Evolutionary conservation across 805 yeast species (phyloP), one percentile per base, ranked within the genome.

Genomic region (Blastobotrys chiropterorum): DNA sequence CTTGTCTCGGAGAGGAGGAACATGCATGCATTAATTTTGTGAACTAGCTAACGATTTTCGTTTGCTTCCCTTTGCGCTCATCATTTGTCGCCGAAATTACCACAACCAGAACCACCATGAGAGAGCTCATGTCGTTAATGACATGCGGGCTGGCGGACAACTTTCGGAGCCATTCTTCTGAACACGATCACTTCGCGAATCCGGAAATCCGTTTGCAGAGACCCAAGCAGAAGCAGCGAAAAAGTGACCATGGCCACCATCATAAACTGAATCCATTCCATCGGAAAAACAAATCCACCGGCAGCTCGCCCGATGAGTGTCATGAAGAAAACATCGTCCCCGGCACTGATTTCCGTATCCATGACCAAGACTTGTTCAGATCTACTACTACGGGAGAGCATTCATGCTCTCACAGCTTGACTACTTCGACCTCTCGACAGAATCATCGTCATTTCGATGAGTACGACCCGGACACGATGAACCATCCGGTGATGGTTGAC

Each of bases 401-500:
- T 8, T 14, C 46, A 8, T n/a, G 5, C 11, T 26, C 34, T 11
- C 34, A 26, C 34, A 43, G 26, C 15, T 17, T 17, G 46, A 17
- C 46, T 43, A 16, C 20, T 5, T 14, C 20, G 5, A 8, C 46
- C 30, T 17, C 46, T 8, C 22, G 44, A 15, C 14, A 15, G 14
- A 13, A 15, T 13, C 46, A 21, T 7, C 46, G 11, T 8, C 8
- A 20, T 14, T 43, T 20, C 21, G 20, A n/a, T 17, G 46, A 26
- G 11, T 26, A 19, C 8, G 46, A 43, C 46, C 46, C 46, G 3
- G 21, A n/a, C 13, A 17, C 48, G 20, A 16, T 15, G 15, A 45
- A 45, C 19, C 50, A 47, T 39, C 50, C 50, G 3, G 20, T 47
- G 4, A 38, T 16, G 19, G 16, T 47, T 11, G 50, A 47, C 38